A percentile compares a stretch with the other conserved stretches of the same genome.
Evolutionary conservation across 2,329 filamentous ascomycete species (phyloP).

Genomic region (Sporothrix inflata): DNA sequence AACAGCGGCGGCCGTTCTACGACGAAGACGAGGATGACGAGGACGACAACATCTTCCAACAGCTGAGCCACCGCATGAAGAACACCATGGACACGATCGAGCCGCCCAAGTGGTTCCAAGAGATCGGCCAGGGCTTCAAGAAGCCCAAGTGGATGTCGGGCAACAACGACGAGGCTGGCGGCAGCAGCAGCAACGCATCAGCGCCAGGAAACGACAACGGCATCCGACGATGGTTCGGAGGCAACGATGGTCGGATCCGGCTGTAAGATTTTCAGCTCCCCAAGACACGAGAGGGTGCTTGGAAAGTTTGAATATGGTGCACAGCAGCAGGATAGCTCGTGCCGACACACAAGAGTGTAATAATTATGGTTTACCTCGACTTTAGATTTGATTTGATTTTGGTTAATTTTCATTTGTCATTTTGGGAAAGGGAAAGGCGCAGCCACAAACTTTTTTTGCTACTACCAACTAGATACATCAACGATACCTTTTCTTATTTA

Average conservation of each 20-base stretch:
- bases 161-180: constrained; percentile 44
- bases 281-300: background rate
- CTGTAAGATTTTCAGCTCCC: constrained; percentile 27
- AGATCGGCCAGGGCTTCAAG: constrained; percentile 69
- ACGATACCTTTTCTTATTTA: constrained; percentile 9
- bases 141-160: constrained; percentile 81
- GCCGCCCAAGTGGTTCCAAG: constrained; percentile 79
- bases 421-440: background rate
- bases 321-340: background rate
- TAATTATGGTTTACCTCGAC: background rate
- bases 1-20: background rate
- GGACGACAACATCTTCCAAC: constrained; percentile 81
- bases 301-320: background rate
- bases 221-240: constrained; percentile 63
- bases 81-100: constrained; percentile 89
- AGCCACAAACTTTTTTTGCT: background rate
- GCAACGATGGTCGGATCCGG: constrained; percentile 45
- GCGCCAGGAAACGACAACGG: constrained; percentile 35
- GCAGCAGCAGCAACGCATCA: constrained; percentile 35
- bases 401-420: constrained; percentile 8
- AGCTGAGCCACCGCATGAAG: constrained; percentile 80
- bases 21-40: constrained; percentile 54
- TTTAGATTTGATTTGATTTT: constrained; percentile 1
- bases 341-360: no score
- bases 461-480: constrained; percentile 13